Base-by-base conservation (phyloP, 805 yeast species). In the Brettanomyces sp. region DNA sequence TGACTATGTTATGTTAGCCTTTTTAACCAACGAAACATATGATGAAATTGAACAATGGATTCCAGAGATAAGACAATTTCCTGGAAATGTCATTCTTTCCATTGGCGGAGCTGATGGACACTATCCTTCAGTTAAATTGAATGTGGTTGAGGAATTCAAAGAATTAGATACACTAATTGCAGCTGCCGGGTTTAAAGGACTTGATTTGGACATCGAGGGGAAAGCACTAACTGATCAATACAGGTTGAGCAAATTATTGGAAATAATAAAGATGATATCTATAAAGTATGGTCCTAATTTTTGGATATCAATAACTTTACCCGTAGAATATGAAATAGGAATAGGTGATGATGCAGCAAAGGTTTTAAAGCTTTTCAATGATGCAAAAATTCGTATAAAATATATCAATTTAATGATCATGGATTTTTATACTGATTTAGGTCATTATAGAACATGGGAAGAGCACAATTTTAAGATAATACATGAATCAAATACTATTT, bases 191-290 rank as follows among this genome's bases (percentile, higher is more conserved):
- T 55, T 59, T 24, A 41, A 46, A 3, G 47, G 54, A 5, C 40
- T 63, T 33, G 67, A 63, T 49, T 52, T 60, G 23, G 66, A 63
- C 48, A 60, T 63, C 36, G 67, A 63, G 46, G 64, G 63, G 3
- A 39, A 47, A 8, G 46, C 47, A 1, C 28, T 60, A 36, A 43
- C 43, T 7, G 44, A 54, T 35, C 18, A 30, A 7, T 38, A 40
- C 13, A 22, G 25, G 13, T 47, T 52, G 22, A 49, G 49, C 9
- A 40, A 35, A 41, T 30, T 36, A 44, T 41, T 45, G 40, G 40
- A 43, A 30, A 12, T 14, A 7, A 44, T 1, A 22, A 14, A 14
- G 21, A 21, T 1, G 14, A 30, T 9, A 18, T 43, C 12, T 33
- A 25, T 5, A 3, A 5, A 14, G 30, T 28, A 14, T 9, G 45